Evolutionary conservation across 805 yeast genomes (phyloP).

Genomic region (Komagataella populi): DNA sequence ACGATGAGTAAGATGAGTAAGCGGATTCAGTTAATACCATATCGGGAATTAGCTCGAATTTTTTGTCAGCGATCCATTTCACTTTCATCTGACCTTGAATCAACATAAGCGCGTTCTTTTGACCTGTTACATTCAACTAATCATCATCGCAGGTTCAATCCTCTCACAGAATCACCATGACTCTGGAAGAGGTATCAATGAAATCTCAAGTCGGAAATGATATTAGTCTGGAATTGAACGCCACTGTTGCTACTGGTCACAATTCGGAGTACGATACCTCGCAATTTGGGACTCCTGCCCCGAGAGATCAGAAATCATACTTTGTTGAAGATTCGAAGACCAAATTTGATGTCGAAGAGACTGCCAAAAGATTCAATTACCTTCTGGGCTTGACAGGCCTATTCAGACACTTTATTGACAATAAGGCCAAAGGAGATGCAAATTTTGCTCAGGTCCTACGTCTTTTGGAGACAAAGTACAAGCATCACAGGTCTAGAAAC

Average conservation of each 20-base stretch:
- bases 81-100: not conserved
- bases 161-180: not conserved
- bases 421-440: slow-evolving; percentile 69
- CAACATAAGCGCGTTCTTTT: not conserved
- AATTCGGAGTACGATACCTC: not conserved
- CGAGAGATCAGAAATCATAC: slow-evolving; percentile 9
- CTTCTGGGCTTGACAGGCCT: slow-evolving; percentile 72
- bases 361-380: slow-evolving; percentile 70
- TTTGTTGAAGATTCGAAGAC: slow-evolving; percentile 18
- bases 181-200: not conserved
- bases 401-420: slow-evolving; percentile 77
- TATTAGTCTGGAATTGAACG: not conserved
- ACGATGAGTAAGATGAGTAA: not conserved
- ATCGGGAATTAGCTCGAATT: not conserved
- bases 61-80: not conserved
- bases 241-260: not conserved
- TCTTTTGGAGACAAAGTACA: slow-evolving; percentile 30
- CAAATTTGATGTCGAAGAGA: slow-evolving; percentile 37
- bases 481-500: slow-evolving; percentile 9
- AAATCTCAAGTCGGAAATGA: not conserved
- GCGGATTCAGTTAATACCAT: not conserved
- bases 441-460: slow-evolving; percentile 47
- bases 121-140: not conserved
- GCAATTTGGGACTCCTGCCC: slow-evolving; percentile 6
- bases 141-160: not conserved